Percentiles rank a stretch among this genome's conserved stretches.
Conservation (phyloP, 2,329 filamentous ascomycete genomes). For the Colletotrichum chrysophilum region DNA sequence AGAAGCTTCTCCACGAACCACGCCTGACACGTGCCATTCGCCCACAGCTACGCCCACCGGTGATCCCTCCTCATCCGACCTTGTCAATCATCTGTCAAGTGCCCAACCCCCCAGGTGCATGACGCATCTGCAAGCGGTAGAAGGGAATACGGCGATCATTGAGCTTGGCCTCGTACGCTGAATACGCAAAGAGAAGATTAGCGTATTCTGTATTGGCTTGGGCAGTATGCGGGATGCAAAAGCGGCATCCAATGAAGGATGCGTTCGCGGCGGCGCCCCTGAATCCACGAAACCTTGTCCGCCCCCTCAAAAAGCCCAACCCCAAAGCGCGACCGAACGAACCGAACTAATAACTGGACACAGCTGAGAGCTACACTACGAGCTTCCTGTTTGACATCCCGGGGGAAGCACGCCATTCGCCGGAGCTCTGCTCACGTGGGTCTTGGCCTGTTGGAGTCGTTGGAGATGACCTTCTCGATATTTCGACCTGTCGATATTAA, state of each 20-base stretch:
- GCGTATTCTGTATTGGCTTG: not conserved
- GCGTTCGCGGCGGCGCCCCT: not conserved
- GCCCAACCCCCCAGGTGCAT: not conserved
- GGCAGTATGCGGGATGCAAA: not conserved
- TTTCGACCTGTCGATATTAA: not conserved
- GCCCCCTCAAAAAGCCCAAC: not conserved
- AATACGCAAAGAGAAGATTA: not conserved
- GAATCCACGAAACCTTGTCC: not conserved
- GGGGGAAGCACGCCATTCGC: not conserved
- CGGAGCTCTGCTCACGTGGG: constrained; percentile 2
- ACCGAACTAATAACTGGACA: not conserved
- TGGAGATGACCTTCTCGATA: not conserved
- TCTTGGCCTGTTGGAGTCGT: not conserved
- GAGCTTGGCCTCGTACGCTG: not conserved
- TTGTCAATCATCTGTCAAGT: not conserved
- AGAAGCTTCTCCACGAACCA: constrained; percentile 2
- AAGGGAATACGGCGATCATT: not conserved
- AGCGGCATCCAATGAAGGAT: not conserved
- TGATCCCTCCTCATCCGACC: not conserved
- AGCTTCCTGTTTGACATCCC: not conserved
- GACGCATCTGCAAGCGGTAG: not conserved
- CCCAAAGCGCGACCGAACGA: not conserved
- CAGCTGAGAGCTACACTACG: not conserved
- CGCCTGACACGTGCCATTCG: not conserved
- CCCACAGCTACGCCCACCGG: not conserved